A percentile compares a stretch with the other conserved stretches of the same genome.
phyloP scores from a whole-genome alignment of 306 rosid species.

The Echinosophora koreensis region DNA sequence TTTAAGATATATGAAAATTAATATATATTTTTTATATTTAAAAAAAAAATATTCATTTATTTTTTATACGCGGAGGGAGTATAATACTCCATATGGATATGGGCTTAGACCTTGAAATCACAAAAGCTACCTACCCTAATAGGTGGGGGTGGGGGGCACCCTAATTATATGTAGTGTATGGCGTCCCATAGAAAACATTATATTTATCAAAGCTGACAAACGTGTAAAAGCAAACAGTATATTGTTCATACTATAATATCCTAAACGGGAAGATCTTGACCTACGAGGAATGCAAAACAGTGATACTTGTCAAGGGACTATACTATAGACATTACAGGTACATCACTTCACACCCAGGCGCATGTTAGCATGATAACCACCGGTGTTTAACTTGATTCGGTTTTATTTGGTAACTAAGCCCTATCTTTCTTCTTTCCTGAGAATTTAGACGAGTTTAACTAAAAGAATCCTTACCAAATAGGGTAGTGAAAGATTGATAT shows the following conservation, averaged over 20 bases:
- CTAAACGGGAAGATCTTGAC: conserved; percentile 54
- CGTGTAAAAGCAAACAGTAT: conserved; percentile 50
- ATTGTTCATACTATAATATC: conserved; percentile 41
- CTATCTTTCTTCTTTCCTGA: background rate
- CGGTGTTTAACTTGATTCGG: background rate
- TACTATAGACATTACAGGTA: background rate
- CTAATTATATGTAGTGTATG: conserved; percentile 17
- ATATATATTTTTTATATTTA: too few relatives aligned
- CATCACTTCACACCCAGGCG: conserved; percentile 29
- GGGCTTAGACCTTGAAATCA: conserved; percentile 18
- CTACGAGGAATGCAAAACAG: conserved; percentile 47
- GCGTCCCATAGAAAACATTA: conserved; percentile 34
- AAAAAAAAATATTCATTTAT: too few relatives aligned
- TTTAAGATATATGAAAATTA: too few relatives aligned
- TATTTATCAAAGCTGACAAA: conserved; percentile 40
- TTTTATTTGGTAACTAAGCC: background rate
- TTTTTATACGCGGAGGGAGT: too few relatives aligned
- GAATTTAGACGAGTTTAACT: background rate
- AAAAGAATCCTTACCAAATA: conserved; percentile 14
- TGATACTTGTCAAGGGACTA: conserved; percentile 45
- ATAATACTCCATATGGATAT: too few relatives aligned
- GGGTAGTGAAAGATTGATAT: background rate
- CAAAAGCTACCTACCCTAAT: conserved; percentile 28
- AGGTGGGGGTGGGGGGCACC: conserved; percentile 43
- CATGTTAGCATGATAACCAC: conserved; percentile 43